These are phyloP conservation scores for Trichoderma cornu-damae DNA, from an alignment of 2,329 filamentous ascomycete genomes.

Conservation along the genomic window DNA sequence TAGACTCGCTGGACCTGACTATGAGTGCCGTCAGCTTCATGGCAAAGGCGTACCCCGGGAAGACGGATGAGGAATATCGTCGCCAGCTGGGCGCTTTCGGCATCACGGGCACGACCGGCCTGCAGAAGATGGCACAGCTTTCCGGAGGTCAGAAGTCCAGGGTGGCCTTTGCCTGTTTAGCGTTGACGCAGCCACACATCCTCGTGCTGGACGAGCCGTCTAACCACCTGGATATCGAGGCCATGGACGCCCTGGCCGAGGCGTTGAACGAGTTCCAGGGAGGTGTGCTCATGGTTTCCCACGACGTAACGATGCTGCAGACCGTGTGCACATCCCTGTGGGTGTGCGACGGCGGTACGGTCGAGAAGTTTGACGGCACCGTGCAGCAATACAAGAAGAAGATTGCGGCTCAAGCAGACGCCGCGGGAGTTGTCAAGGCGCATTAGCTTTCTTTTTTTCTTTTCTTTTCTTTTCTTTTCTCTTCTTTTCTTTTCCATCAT, in stretches of 20 bases:
- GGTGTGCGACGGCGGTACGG: conserved; percentile 91
- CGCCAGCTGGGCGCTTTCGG: conserved; percentile 86
- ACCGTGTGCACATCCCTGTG: conserved; percentile 91
- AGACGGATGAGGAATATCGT: conserved; percentile 93
- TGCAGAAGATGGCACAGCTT: conserved; percentile 90
- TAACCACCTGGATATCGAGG: conserved; percentile 98
- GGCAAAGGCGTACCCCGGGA: conserved; percentile 84
- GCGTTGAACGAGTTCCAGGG: conserved; percentile 85
- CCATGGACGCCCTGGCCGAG: conserved; percentile 89
- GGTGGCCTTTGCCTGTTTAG: conserved; percentile 95
- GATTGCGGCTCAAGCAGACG: conserved; percentile 83
- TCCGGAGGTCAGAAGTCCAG: conserved; percentile 98
- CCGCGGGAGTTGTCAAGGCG: conserved; percentile 73
- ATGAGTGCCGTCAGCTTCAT: conserved; percentile 92
- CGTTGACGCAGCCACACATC: conserved; percentile 90
- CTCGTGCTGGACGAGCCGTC: conserved; percentile 97
- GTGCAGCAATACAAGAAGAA: conserved; percentile 98
- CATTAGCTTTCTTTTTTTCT: no score
- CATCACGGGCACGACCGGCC: conserved; percentile 87
- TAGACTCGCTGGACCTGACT: conserved; percentile 88
- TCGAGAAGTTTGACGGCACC: conserved; percentile 93
- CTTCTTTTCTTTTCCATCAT: no score
- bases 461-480: no score
- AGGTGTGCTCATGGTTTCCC: conserved; percentile 95
- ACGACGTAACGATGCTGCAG: conserved; percentile 98